Conservation (phyloP, 2,329 filamentous ascomycete genomes). For the Pseudocercospora musae region DNA sequence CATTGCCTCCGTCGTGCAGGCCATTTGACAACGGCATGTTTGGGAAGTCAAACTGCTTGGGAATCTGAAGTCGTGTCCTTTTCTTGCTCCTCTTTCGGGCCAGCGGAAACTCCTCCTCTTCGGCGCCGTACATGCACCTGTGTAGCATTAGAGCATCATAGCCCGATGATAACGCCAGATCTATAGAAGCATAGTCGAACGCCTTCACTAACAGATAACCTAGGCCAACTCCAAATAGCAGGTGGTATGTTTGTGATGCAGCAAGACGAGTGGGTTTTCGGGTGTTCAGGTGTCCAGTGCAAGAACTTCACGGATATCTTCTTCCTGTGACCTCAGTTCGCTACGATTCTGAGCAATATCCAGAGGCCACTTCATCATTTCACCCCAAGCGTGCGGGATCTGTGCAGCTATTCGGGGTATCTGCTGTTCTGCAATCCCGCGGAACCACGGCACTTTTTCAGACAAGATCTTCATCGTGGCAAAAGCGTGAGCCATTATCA, state of each 20-base stretch:
- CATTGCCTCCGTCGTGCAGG: not conserved
- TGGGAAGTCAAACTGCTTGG: not conserved
- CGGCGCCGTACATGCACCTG: not conserved
- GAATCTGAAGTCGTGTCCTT: not conserved
- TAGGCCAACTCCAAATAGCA: not conserved
- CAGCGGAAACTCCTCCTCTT: constrained; percentile 16
- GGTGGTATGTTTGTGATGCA: not conserved
- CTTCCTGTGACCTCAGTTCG: constrained; percentile 11
- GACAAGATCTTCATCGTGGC: constrained; percentile 27
- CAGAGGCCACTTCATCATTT: constrained; percentile 27
- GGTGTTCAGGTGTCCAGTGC: not conserved
- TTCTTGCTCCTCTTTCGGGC: constrained; percentile 9
- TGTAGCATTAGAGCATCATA: not conserved
- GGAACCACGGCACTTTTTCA: constrained; percentile 24
- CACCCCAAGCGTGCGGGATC: constrained; percentile 23
- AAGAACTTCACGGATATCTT: constrained; percentile 12
- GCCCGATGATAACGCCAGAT: not conserved
- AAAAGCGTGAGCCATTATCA: constrained; percentile 21
- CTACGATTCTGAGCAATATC: constrained; percentile 12
- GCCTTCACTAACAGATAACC: not conserved
- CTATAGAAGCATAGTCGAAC: not conserved
- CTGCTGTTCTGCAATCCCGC: constrained; percentile 26
- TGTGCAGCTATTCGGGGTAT: constrained; percentile 17
- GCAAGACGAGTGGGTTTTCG: not conserved
- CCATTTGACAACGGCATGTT: constrained; percentile 1